Conservation (phyloP, 768 basidiomycete genomes). For the Holtermanniella nyarrowii region DNA sequence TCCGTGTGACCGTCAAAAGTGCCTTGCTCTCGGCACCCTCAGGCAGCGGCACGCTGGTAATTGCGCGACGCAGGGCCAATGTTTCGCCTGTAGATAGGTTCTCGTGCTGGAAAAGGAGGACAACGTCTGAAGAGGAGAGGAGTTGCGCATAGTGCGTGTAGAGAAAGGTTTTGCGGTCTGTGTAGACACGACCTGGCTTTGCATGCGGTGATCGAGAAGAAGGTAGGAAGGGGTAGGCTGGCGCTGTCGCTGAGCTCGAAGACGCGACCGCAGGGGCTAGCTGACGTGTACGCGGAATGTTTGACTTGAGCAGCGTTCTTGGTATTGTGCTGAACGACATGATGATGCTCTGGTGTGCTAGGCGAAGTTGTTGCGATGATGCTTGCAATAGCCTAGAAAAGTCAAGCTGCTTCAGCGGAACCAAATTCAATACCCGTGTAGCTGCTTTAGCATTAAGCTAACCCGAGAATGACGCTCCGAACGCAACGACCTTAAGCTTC, state of each 20-base stretch:
- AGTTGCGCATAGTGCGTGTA: constrained; percentile 69
- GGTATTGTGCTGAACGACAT: background rate
- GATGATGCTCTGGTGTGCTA: no score
- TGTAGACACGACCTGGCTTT: constrained; percentile 52
- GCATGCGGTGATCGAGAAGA: background rate
- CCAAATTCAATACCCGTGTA: no score
- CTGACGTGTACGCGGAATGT: background rate
- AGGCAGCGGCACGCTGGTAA: constrained; percentile 44
- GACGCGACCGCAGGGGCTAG: background rate
- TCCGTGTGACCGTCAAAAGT: constrained; percentile 53
- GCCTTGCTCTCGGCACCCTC: constrained; percentile 54
- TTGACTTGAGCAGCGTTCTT: background rate
- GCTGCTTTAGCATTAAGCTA: no score
- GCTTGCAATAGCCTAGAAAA: no score
- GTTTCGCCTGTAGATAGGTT: constrained; percentile 60
- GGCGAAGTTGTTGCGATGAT: no score
- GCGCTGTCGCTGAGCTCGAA: background rate
- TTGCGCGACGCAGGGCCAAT: constrained; percentile 58
- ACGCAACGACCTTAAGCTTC: no score
- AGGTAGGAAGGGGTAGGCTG: background rate
- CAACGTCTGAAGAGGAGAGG: constrained; percentile 52
- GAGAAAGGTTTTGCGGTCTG: constrained; percentile 67
- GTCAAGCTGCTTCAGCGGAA: no score
- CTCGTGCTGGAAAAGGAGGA: constrained; percentile 68
- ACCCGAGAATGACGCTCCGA: no score